These are phyloP conservation scores for Exophiala spinifera DNA, from an alignment of 2,329 filamentous ascomycete species.

Conservation along the genomic window DNA sequence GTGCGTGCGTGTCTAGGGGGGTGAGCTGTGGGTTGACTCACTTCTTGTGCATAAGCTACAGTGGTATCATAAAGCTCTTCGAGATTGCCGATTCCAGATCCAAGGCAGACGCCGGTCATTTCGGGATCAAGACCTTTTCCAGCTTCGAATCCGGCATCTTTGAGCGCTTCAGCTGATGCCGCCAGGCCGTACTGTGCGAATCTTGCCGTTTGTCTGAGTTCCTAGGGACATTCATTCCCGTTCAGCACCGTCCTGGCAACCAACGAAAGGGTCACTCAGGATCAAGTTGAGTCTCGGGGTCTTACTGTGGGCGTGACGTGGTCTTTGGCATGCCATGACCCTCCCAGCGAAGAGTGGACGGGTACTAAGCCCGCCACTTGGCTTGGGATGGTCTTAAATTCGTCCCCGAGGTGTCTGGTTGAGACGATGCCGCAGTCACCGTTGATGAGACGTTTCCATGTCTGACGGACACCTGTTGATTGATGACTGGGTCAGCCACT, in stretches of 20 bases:
- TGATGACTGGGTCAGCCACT: background rate
- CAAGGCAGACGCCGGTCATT: constrained; percentile 83
- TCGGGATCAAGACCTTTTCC: constrained; percentile 61
- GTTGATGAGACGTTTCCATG: constrained; percentile 78
- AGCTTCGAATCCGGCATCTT: constrained; percentile 75
- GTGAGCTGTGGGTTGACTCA: background rate
- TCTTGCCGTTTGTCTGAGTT: constrained; percentile 76
- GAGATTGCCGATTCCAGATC: constrained; percentile 92
- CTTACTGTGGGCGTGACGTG: constrained; percentile 43
- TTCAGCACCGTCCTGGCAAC: no score
- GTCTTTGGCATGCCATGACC: constrained; percentile 43
- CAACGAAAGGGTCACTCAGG: no score
- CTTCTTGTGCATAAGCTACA: constrained; percentile 66
- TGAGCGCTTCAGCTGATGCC: constrained; percentile 78
- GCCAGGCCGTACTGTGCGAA: constrained; percentile 92
- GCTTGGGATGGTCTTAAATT: constrained; percentile 73
- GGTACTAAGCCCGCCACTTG: constrained; percentile 83
- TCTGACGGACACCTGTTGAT: constrained; percentile 60
- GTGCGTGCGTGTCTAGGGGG: no score
- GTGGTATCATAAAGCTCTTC: constrained; percentile 86
- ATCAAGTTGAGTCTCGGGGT: no score
- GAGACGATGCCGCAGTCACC: constrained; percentile 78
- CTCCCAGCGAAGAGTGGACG: constrained; percentile 42
- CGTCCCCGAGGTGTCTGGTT: constrained; percentile 58
- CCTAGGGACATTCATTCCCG: constrained; percentile 39